These are phyloP conservation scores for Rhodocollybia butyracea DNA, from an alignment of 768 basidiomycete species.

Conservation along the genomic window DNA sequence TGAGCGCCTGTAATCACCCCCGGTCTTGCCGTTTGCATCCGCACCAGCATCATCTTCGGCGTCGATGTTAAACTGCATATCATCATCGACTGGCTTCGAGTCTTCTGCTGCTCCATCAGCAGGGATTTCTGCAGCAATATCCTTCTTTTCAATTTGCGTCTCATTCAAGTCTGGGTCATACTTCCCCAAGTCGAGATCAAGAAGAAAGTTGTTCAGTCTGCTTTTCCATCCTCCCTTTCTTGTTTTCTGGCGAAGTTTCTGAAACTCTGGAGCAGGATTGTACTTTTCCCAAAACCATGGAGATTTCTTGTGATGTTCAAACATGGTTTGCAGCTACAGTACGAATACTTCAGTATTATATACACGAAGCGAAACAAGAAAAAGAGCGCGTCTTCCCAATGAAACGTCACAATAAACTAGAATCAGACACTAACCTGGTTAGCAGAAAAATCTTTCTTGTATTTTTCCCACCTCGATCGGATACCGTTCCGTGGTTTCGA, in stretches of 20 bases:
- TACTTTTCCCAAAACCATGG: slow-evolving; percentile 98
- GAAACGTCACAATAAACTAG: slow-evolving; percentile 14
- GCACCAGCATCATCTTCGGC: slow-evolving; percentile 63
- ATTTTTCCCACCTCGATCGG: slow-evolving; percentile 85
- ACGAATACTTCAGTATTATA: slow-evolving; percentile 21
- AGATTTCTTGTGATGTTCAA: slow-evolving; percentile 92
- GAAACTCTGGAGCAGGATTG: slow-evolving; percentile 71
- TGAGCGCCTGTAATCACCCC: slow-evolving; percentile 40
- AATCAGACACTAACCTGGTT: slow-evolving; percentile 67
- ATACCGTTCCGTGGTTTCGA: slow-evolving; percentile 83
- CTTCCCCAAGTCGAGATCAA: slow-evolving; percentile 80
- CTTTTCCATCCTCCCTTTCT: slow-evolving; percentile 85
- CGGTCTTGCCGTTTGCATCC: slow-evolving; percentile 57
- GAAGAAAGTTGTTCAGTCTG: slow-evolving; percentile 65
- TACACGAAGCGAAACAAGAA: slow-evolving; percentile 15
- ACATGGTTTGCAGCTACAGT: slow-evolving; percentile 90
- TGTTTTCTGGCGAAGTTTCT: slow-evolving; percentile 70
- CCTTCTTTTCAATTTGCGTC: slow-evolving; percentile 57
- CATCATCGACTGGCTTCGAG: slow-evolving; percentile 60
- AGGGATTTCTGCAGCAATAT: slow-evolving; percentile 38
- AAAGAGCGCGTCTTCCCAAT: slow-evolving; percentile 16
- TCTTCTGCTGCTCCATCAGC: slow-evolving; percentile 52
- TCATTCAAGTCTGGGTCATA: slow-evolving; percentile 78
- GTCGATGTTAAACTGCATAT: slow-evolving; percentile 72
- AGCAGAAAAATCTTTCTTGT: slow-evolving; percentile 86